A percentile compares a stretch with the other conserved stretches of the same genome.
Conservation (phyloP, 345 rosid genomes). For the Camelina laxa region DNA sequence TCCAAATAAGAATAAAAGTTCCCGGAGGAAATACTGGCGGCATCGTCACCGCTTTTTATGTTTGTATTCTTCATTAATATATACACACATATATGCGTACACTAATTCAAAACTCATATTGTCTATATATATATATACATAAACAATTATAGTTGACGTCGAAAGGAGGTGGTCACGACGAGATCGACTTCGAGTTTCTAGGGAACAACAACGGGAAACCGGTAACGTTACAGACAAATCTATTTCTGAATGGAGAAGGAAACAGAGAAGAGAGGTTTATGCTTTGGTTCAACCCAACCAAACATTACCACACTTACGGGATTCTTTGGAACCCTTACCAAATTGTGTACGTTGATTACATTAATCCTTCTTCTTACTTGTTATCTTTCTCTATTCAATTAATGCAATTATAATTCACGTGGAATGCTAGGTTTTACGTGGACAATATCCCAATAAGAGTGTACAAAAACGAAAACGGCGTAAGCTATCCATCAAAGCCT, state of each 20-base stretch:
- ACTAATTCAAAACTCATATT: not conserved
- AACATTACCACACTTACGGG: slow-evolving; percentile 59
- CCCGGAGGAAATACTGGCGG: slow-evolving; percentile 66
- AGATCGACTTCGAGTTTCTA: slow-evolving; percentile 76
- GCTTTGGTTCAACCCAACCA: slow-evolving; percentile 81
- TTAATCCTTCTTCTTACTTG: not conserved
- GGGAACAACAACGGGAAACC: slow-evolving; percentile 72
- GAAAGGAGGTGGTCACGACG: slow-evolving; percentile 53
- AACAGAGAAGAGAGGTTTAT: slow-evolving; percentile 60
- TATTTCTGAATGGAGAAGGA: slow-evolving; percentile 59
- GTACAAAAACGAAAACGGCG: slow-evolving; percentile 62
- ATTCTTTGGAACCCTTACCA: slow-evolving; percentile 80
- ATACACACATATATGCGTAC: not conserved
- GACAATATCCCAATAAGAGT: slow-evolving; percentile 74
- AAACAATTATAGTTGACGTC: slow-evolving; percentile 47
- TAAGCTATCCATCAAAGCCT: slow-evolving; percentile 55
- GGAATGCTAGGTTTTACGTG: slow-evolving; percentile 56
- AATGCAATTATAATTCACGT: slow-evolving; percentile 3
- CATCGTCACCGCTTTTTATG: slow-evolving; percentile 73
- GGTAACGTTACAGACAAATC: slow-evolving; percentile 65
- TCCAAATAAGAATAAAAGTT: slow-evolving; percentile 57
- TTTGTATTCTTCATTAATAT: not conserved
- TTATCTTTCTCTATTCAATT: not conserved
- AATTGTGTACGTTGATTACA: slow-evolving; percentile 58
- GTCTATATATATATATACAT: not conserved